Evolutionary conservation across 2,329 filamentous ascomycete genomes (phyloP).

Genomic region (Gyromitra esculenta): DNA sequence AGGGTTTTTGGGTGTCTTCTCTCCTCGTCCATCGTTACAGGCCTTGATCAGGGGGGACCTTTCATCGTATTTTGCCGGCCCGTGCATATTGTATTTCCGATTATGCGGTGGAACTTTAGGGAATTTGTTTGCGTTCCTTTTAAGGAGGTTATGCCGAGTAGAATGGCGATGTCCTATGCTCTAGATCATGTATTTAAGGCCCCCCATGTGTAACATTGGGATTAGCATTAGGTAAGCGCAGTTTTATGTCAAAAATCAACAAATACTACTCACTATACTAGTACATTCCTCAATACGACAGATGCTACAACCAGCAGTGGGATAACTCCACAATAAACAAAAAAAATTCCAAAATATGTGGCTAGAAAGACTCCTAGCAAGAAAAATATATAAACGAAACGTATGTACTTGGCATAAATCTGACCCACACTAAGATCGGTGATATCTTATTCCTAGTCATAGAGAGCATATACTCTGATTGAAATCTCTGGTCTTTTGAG

Average conservation of each 20-base stretch:
- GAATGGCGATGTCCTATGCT: neutral
- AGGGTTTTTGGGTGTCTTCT: neutral
- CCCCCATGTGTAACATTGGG: neutral
- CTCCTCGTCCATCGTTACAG: neutral
- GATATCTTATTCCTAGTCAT: too few relatives aligned
- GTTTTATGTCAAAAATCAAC: too few relatives aligned
- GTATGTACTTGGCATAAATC: too few relatives aligned
- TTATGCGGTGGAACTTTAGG: too few relatives aligned
- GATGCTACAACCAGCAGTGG: neutral
- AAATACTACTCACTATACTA: too few relatives aligned
- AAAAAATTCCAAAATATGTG: too few relatives aligned
- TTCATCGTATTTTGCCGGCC: slow-evolving; percentile 4
- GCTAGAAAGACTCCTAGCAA: too few relatives aligned
- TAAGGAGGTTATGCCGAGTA: neutral
- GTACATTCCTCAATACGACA: too few relatives aligned
- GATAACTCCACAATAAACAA: neutral
- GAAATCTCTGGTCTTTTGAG: too few relatives aligned
- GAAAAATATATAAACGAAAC: too few relatives aligned
- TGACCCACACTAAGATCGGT: too few relatives aligned
- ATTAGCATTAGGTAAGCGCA: neutral
- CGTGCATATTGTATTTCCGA: slow-evolving; percentile 13
- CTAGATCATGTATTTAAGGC: neutral
- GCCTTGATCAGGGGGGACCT: slow-evolving; percentile 11
- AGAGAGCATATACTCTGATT: too few relatives aligned
- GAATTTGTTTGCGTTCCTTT: neutral